These are phyloP conservation scores for Blastobotrys illinoisensis DNA, from an alignment of 1,139 yeast genomes.

Conservation along the genomic window DNA sequence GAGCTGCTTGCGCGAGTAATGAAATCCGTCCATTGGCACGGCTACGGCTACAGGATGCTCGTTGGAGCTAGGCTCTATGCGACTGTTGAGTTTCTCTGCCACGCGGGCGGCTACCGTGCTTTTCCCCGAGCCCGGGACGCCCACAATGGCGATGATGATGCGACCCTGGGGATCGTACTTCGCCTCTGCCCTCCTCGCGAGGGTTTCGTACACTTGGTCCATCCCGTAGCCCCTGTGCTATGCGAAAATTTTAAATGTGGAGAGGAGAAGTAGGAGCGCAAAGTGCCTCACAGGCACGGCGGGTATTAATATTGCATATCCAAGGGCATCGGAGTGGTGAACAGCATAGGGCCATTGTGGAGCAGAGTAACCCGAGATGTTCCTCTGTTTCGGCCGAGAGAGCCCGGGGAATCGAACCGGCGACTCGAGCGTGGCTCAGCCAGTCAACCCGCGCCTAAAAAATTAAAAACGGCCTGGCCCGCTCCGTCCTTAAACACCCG, in stretches of 20 bases:
- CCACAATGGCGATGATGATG: slow-evolving; percentile 55
- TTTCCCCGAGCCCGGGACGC: slow-evolving; percentile 83
- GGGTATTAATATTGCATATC: background rate
- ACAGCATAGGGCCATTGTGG: background rate
- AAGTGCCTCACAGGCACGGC: background rate
- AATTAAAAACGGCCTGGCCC: background rate
- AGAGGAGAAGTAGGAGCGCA: background rate
- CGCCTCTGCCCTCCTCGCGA: slow-evolving; percentile 7
- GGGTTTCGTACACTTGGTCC: slow-evolving; percentile 5
- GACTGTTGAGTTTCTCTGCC: slow-evolving; percentile 37
- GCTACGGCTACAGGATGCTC: slow-evolving; percentile 37
- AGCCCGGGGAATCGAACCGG: background rate
- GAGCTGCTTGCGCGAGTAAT: slow-evolving; percentile 55
- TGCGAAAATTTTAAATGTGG: background rate
- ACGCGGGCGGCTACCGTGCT: slow-evolving; percentile 54
- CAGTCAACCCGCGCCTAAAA: background rate
- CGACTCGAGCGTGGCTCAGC: background rate
- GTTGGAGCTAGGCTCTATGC: slow-evolving; percentile 23
- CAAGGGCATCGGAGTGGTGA: background rate
- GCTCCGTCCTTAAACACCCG: background rate
- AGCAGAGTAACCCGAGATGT: background rate
- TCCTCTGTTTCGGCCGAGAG: background rate
- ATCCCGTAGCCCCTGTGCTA: background rate
- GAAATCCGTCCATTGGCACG: slow-evolving; percentile 85
- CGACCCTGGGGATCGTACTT: slow-evolving; percentile 31